A percentile compares a stretch with the other conserved stretches of the same genome.
phyloP scores from a whole-genome alignment of 1,284 basidiomycete species.

The Tremellales sp. region DNA sequence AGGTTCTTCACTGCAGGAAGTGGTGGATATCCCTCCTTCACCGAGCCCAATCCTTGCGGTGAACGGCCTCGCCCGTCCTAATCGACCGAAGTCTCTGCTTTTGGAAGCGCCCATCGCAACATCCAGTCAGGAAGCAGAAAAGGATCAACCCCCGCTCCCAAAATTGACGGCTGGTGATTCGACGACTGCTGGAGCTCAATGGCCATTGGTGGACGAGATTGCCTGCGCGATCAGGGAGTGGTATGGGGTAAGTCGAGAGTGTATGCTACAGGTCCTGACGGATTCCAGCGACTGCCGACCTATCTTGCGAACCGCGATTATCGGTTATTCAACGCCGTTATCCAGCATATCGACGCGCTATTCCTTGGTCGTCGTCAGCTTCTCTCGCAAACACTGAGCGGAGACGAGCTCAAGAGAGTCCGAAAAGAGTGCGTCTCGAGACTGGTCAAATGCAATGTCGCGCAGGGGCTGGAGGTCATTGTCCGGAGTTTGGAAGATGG shows the following conservation, averaged over 20 bases:
- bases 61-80: constrained; percentile 6
- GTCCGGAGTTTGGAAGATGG: constrained; percentile 91
- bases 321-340: constrained; percentile 78
- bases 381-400: constrained; percentile 79
- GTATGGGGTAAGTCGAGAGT: constrained; percentile 60
- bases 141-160: constrained; percentile 84
- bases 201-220: constrained; percentile 95
- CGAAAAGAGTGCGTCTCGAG: constrained; percentile 81
- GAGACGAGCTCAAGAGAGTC: constrained; percentile 78
- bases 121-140: constrained; percentile 39
- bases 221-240: constrained; percentile 94
- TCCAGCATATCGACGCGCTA: constrained; percentile 84
- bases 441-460: constrained; percentile 84
- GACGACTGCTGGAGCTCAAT: constrained; percentile 70
- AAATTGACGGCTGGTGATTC: constrained; percentile 90
- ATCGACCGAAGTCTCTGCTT: constrained; percentile 35
- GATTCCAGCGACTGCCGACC: constrained; percentile 62
- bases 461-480: constrained; percentile 89
- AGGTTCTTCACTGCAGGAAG: background rate
- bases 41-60: background rate
- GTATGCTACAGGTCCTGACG: constrained; percentile 5
- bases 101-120: constrained; percentile 7
- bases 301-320: constrained; percentile 88
- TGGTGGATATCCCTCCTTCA: constrained; percentile 11
- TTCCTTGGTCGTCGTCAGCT: constrained; percentile 86